Base-by-base conservation (phyloP, 2,329 filamentous ascomycete genomes). In the Xylaria sp. region DNA sequence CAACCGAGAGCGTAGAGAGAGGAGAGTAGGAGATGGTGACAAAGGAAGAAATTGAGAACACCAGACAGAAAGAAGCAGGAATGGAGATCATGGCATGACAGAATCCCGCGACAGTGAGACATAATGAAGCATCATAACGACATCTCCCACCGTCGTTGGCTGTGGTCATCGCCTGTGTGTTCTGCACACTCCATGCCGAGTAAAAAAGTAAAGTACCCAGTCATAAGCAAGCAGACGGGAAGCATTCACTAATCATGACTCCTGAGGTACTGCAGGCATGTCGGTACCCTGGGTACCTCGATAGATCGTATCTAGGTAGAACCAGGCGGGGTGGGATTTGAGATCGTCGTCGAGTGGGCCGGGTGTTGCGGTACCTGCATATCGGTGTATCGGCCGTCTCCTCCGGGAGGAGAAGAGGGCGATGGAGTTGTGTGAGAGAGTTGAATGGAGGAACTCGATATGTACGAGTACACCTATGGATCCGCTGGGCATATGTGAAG, bases 281-380 rank as follows among this genome's bases (percentile, higher is more conserved):
- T 23, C 16, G 49, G 52, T 47, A 51, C 50, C 19, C 39, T 18
- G n/a, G 47, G 50, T 44, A 54, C 44, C 51, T 51, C 23, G 54
- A 48, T 30, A 37, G 23, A 11, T 44, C 42, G 34, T 30, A 58
- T 51, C 49, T 51, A 51, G 49, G 49, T 51, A 51, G 49, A 51
- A 35, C 49, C 49, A 16, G 8, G 47, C 54, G 59, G 56, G 54
- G 49, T 48, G 52, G 47, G 60, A 44, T 57, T 52, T 53, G 34
- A 59, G 61, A 63, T 63, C 57, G 59, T 50, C 59, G 62, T 55
- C 46, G 46, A 58, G 62, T 61, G 61, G 61, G 30, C 62, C 64
- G 55, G 59, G 62, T 65, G 64, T 65, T 67, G 64, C 66, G 65
- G 68, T 71, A 71, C 68, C 69, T 71, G 69, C 69, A 71, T 70